These are phyloP conservation scores for Pharnaceum exiguum DNA, from an alignment of 148 eudicot genomes.

Conservation along the genomic window DNA sequence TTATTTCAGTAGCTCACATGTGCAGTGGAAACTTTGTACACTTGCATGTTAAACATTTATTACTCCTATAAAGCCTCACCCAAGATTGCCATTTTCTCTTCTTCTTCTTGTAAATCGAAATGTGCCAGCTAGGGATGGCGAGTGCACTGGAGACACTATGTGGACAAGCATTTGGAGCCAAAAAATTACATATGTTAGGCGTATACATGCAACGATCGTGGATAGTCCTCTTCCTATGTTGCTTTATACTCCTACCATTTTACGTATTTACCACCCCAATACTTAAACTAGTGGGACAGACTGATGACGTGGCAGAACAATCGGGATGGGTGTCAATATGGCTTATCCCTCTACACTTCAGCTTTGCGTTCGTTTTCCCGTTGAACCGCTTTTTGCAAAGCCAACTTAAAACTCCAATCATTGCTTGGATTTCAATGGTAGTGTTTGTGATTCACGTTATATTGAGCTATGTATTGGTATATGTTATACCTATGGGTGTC, in stretches of 20 bases:
- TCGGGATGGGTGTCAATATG: constrained; percentile 42
- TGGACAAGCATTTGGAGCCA: constrained; percentile 59
- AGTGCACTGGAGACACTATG: constrained; percentile 55
- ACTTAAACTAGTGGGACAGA: constrained; percentile 36
- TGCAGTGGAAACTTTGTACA: no score
- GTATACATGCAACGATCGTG: constrained; percentile 51
- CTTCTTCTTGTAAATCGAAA: no score
- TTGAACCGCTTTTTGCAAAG: constrained; percentile 53
- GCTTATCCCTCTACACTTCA: constrained; percentile 62
- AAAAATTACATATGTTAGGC: constrained; percentile 41
- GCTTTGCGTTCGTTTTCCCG: constrained; percentile 56
- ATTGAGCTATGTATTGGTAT: constrained; percentile 40
- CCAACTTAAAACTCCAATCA: constrained; percentile 45
- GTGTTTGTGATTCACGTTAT: constrained; percentile 27
- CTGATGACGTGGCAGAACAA: constrained; percentile 44
- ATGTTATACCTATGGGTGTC: constrained; percentile 35
- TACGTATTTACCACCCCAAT: constrained; percentile 49
- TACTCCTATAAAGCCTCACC: no score
- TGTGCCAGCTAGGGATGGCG: constrained; percentile 47
- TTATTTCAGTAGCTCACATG: no score
- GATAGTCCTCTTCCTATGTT: constrained; percentile 58
- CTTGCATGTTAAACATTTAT: no score
- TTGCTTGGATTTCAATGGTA: constrained; percentile 43
- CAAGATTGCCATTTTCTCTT: not conserved
- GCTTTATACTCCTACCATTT: constrained; percentile 45